Evolutionary conservation across 1,139 yeast species (phyloP), one percentile per base, ranked within the genome.

Genomic region (Geotrichum restrictum): DNA sequence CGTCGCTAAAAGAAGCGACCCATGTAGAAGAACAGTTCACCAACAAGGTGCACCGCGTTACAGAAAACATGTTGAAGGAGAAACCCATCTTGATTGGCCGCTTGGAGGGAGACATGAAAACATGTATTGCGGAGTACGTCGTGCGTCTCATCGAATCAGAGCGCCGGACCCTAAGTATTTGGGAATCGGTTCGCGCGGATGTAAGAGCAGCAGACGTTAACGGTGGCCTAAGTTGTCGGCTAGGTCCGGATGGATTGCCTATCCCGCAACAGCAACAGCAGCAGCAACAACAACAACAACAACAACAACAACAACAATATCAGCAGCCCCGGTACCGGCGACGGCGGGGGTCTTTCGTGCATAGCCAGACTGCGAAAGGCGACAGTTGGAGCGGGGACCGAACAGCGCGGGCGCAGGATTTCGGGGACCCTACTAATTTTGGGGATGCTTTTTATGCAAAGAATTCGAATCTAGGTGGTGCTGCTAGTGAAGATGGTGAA

Each of bases 31-130:
- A 85, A 59, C 83, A 82, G 37, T 74, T 91, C 52, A 80, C 83
- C 18, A 72, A 80, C 57, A 94, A 88, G 62, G 84, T 91, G 34
- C 82, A 85, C 55, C 75, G 96, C 57, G 85, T 93, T 24, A 86
- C 96, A 5, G 85, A 84, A 43, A 95, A 89, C 66, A 85, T 93
- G 89, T 68, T 87, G 45, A 75, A 80, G 45, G 98, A 91, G 67
- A 77, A 82, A 57, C 69, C 77, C 39, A 81, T 82, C 52, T 77
- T 85, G 43, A 60, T 81, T 40, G 69, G 71, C 10, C 79, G 79
- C 64, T 73, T 87, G 13, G 88, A 87, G 52, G 59, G 64, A 1
- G 82, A 79, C 62, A 64, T 88, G 41, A 76, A 76, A 54, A 68
- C 69, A 29, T 71, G 81, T 37, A 71, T 93, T 52, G 82, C 81